Conservation (phyloP, 306 rosid genomes). For the Medicago ruthenica region DNA sequence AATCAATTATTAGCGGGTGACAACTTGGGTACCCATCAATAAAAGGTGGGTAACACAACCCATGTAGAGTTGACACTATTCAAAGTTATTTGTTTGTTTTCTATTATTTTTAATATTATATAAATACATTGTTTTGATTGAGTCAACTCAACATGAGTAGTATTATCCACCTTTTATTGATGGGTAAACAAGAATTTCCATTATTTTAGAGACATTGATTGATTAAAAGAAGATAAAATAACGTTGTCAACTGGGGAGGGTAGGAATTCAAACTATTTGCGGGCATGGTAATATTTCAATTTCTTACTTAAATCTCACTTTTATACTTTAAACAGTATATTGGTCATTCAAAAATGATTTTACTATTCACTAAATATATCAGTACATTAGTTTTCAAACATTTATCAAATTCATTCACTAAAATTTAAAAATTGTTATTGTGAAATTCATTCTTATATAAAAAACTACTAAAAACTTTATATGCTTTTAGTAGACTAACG, state of each 20-base stretch:
- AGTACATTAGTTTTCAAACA: not conserved
- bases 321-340: too few species aligned
- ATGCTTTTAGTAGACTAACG: too few species aligned
- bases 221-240: not conserved
- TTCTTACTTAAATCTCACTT: not conserved
- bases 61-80: too few species aligned
- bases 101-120: too few species aligned
- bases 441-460: not conserved
- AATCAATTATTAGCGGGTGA: slow-evolving; percentile 12
- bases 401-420: not conserved
- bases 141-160: too few species aligned
- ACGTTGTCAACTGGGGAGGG: not conserved
- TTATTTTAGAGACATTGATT: slow-evolving; percentile 13
- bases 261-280: not conserved
- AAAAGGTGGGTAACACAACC: too few species aligned
- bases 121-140: too few species aligned
- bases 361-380: not conserved
- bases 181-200: too few species aligned
- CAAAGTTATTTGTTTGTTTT: too few species aligned
- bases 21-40: too few species aligned
- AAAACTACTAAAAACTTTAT: too few species aligned
- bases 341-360: not conserved
- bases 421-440: not conserved
- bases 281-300: not conserved
- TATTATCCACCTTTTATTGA: too few species aligned